phyloP scores from a whole-genome alignment of 768 basidiomycete genomes.

The Leccinum arenicola region DNA sequence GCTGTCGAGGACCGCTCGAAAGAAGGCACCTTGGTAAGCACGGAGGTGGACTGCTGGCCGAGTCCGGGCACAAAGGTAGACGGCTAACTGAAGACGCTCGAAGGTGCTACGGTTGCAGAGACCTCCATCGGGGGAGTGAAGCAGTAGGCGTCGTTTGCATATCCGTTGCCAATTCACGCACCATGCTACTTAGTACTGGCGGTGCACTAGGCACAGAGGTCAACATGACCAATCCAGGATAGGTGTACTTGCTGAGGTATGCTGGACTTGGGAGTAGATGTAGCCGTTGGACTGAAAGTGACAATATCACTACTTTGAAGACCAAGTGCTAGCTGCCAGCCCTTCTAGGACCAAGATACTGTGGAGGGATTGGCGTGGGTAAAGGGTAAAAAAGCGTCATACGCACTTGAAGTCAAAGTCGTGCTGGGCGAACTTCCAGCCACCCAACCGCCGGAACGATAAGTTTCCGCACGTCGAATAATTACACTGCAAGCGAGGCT shows the following conservation, averaged over 20 bases:
- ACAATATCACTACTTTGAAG: slow-evolving; percentile 68
- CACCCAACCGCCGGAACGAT: slow-evolving; percentile 51
- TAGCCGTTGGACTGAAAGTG: slow-evolving; percentile 59
- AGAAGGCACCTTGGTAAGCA: slow-evolving; percentile 23
- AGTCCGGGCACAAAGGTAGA: slow-evolving; percentile 20
- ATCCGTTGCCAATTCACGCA: slow-evolving; percentile 30
- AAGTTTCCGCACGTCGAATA: slow-evolving; percentile 57
- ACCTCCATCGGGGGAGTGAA: slow-evolving; percentile 17
- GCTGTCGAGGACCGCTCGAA: slow-evolving; percentile 18
- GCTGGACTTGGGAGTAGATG: slow-evolving; percentile 52
- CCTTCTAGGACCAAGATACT: slow-evolving; percentile 88
- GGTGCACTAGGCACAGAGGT: slow-evolving; percentile 1
- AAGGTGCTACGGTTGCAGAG: slow-evolving; percentile 28
- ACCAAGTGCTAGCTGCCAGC: slow-evolving; percentile 79
- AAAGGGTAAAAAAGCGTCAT: neutral
- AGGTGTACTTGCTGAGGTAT: slow-evolving; percentile 53
- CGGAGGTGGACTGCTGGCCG: slow-evolving; percentile 19
- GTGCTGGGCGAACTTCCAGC: slow-evolving; percentile 45
- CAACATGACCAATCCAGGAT: slow-evolving; percentile 50
- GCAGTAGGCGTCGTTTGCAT: slow-evolving; percentile 27
- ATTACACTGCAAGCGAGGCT: slow-evolving; percentile 47
- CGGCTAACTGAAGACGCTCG: slow-evolving; percentile 36
- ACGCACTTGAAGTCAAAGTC: slow-evolving; percentile 58
- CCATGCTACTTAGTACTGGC: slow-evolving; percentile 19
- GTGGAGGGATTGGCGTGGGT: slow-evolving; percentile 8